phyloP scores from a whole-genome alignment of 345 rosid genomes.

The Pistacia vera region DNA sequence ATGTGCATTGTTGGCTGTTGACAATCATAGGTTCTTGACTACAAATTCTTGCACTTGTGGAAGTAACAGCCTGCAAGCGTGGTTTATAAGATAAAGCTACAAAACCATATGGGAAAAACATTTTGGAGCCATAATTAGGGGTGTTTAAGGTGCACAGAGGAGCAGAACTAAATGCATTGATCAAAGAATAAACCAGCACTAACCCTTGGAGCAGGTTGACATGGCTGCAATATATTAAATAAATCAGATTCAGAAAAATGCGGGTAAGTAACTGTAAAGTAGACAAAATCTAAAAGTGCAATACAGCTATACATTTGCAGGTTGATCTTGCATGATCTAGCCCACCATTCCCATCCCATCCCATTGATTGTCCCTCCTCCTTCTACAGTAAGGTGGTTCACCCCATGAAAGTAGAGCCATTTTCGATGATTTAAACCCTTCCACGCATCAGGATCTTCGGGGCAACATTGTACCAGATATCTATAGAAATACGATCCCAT shows the following conservation, averaged over 20 bases:
- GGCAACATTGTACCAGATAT: conserved; percentile 77
- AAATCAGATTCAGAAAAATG: conserved; percentile 26
- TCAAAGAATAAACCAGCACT: conserved; percentile 31
- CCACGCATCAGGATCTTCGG: conserved; percentile 75
- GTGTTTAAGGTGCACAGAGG: not conserved
- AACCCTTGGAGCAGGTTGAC: conserved; percentile 94
- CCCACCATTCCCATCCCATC: conserved; percentile 92
- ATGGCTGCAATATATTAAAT: conserved; percentile 60
- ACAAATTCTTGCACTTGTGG: conserved; percentile 80
- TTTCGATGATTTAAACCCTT: conserved; percentile 64
- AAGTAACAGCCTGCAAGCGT: conserved; percentile 69
- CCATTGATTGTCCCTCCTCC: conserved; percentile 87
- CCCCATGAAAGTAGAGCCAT: conserved; percentile 79
- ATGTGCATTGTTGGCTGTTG: conserved; percentile 83
- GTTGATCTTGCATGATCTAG: conserved; percentile 73
- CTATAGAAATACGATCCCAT: conserved; percentile 37
- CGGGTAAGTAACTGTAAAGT: not conserved
- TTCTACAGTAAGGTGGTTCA: conserved; percentile 70
- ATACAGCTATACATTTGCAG: conserved; percentile 41
- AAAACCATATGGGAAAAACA: conserved; percentile 8
- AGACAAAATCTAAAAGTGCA: conserved; percentile 17
- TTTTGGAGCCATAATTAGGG: not conserved
- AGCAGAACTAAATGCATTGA: conserved; percentile 22
- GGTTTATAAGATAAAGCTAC: conserved; percentile 12
- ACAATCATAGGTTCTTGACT: conserved; percentile 49